phyloP scores from a whole-genome alignment of 345 rosid genomes.

The Eucalyptus regnans region DNA sequence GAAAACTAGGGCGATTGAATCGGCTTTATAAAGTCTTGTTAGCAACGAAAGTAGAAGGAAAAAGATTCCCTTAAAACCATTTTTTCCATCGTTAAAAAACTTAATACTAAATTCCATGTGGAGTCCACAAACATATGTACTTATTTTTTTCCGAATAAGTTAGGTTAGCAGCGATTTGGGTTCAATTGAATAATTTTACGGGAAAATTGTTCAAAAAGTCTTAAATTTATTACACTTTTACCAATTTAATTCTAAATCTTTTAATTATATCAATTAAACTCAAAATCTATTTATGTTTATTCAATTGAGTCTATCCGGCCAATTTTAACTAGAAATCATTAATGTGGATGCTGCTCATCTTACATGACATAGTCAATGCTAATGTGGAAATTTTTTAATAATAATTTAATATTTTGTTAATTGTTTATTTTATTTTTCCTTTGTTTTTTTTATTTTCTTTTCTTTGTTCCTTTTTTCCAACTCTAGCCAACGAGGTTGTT shows the following conservation, averaged over 20 bases:
- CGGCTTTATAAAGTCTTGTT: neutral
- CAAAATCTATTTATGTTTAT: too few species aligned
- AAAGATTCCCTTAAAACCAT: neutral
- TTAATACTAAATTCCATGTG: neutral
- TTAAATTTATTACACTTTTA: too few species aligned
- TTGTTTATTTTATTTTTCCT: too few species aligned
- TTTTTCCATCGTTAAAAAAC: neutral
- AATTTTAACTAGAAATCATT: neutral
- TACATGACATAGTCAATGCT: neutral
- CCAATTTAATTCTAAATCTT: too few species aligned
- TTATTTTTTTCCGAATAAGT: neutral
- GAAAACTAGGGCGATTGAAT: neutral
- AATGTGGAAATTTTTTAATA: too few species aligned
- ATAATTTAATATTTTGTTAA: too few species aligned
- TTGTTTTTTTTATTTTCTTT: too few species aligned
- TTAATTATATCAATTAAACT: too few species aligned
- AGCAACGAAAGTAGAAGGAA: neutral
- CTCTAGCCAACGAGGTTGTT: neutral
- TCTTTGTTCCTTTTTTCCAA: neutral
- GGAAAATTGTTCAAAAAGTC: too few species aligned
- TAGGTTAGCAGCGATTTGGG: neutral
- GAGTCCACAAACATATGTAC: neutral
- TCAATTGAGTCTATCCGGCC: too few species aligned
- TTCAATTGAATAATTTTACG: too few species aligned
- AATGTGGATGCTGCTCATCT: fast-evolving